A percentile compares a stretch with the other conserved stretches of the same genome.
phyloP scores from a whole-genome alignment of 2,329 filamentous ascomycete species.

The Ophiostoma perfectum region DNA sequence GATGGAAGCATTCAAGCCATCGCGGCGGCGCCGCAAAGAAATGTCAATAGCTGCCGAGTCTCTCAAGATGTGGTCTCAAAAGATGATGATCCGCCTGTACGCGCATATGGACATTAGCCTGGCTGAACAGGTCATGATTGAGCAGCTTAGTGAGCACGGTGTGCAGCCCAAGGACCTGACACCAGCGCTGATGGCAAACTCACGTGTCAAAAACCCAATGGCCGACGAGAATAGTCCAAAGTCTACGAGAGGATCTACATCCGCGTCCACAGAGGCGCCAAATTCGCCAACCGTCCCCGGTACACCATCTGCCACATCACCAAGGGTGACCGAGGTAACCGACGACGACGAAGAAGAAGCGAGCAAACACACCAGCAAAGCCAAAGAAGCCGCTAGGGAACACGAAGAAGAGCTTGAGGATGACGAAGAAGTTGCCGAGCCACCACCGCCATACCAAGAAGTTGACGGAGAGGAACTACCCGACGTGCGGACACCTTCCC shows the following conservation, averaged over 20 bases:
- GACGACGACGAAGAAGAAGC: conserved; percentile 11
- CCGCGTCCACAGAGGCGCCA: neutral
- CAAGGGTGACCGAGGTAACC: conserved; percentile 11
- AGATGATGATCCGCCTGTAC: conserved; percentile 95
- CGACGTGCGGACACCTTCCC: conserved; percentile 73
- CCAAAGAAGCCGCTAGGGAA: neutral
- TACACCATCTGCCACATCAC: conserved; percentile 11
- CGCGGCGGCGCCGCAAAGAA: conserved; percentile 64
- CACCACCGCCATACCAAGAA: conserved; percentile 56
- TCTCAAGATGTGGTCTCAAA: conserved; percentile 93
- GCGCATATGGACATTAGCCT: conserved; percentile 92
- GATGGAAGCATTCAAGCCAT: conserved; percentile 52
- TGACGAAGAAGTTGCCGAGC: conserved; percentile 46
- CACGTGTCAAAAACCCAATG: conserved; percentile 88
- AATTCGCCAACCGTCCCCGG: neutral
- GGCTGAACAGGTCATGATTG: conserved; percentile 95
- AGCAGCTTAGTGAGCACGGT: conserved; percentile 89
- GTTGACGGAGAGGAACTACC: conserved; percentile 66
- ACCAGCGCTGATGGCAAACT: conserved; percentile 81
- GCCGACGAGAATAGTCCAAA: conserved; percentile 42
- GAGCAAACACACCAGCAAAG: neutral
- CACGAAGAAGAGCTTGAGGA: conserved; percentile 11
- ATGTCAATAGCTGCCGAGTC: conserved; percentile 65
- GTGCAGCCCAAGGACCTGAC: conserved; percentile 80
- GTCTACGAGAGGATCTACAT: conserved; percentile 14